Evolutionary conservation across 2,329 filamentous ascomycete species (phyloP).

Genomic region (Scytalidium sp.): DNA sequence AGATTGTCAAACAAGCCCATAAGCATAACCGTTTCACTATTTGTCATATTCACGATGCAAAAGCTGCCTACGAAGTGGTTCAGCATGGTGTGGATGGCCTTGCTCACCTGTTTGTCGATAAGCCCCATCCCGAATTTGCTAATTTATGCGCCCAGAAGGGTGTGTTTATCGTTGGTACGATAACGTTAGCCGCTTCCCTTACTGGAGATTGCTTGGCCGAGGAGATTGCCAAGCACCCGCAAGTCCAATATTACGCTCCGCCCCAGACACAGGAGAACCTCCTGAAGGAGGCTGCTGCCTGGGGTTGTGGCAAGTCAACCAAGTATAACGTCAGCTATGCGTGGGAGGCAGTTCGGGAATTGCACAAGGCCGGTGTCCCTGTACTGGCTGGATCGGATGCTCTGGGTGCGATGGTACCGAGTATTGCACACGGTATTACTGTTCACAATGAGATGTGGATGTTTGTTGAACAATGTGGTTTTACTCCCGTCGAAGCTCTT

Average conservation of each 20-base stretch:
- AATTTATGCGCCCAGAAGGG: no score
- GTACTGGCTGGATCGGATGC: slow-evolving; percentile 9
- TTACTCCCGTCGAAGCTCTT: slow-evolving; percentile 24
- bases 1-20: slow-evolving; percentile 36
- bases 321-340: no score
- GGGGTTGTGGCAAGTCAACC: no score
- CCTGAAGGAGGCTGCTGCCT: no score
- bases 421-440: slow-evolving; percentile 6
- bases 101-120: slow-evolving; percentile 29
- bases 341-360: no score
- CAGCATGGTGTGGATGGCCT: slow-evolving; percentile 26
- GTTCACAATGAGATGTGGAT: slow-evolving; percentile 26
- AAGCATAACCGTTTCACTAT: slow-evolving; percentile 21
- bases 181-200: no score
- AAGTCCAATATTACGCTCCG: no score
- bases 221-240: no score
- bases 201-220: no score
- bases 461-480: slow-evolving; percentile 18
- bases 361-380: slow-evolving; percentile 5
- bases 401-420: background rate
- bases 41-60: slow-evolving; percentile 23
- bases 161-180: no score
- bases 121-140: no score
- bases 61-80: slow-evolving; percentile 26
- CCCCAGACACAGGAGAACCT: no score